Conservation (phyloP, 768 basidiomycete species). For the Erythrobasidium yunnanense region DNA sequence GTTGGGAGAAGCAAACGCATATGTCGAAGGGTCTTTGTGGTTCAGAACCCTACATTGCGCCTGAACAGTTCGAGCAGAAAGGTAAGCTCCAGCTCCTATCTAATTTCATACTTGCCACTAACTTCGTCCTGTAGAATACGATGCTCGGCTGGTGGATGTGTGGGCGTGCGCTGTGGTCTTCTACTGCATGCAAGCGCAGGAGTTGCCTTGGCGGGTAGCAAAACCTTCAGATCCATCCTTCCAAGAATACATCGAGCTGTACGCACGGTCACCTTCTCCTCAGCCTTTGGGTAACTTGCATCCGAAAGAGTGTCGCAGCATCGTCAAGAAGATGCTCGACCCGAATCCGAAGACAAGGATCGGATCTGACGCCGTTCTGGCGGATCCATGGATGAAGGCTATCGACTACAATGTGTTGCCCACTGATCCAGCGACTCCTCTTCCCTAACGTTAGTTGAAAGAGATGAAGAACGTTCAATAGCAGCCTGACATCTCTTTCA, state of each 20-base stretch:
- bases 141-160: constrained; percentile 90
- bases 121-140: constrained; percentile 63
- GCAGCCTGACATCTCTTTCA: too few relatives aligned
- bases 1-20: constrained; percentile 94
- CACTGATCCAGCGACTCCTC: neutral
- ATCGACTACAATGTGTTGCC: neutral
- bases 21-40: constrained; percentile 95
- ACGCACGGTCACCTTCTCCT: constrained; percentile 29
- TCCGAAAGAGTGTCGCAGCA: constrained; percentile 67
- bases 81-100: constrained; percentile 53
- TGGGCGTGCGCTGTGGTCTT: constrained; percentile 97
- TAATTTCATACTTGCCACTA: constrained; percentile 35
- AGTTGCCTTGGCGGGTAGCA: constrained; percentile 93
- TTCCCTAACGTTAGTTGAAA: too few relatives aligned
- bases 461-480: too few relatives aligned
- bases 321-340: constrained; percentile 89
- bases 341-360: constrained; percentile 71
- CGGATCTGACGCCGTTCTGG: constrained; percentile 66
- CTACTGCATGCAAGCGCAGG: constrained; percentile 82
- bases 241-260: constrained; percentile 55
- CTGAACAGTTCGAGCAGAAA: constrained; percentile 91
- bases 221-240: constrained; percentile 72
- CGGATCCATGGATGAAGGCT: constrained; percentile 27
- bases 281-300: constrained; percentile 62
- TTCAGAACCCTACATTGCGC: constrained; percentile 96